Evolutionary conservation across 2,329 filamentous ascomycete species (phyloP).

Genomic region (Phaeophleospora eucalypticola): DNA sequence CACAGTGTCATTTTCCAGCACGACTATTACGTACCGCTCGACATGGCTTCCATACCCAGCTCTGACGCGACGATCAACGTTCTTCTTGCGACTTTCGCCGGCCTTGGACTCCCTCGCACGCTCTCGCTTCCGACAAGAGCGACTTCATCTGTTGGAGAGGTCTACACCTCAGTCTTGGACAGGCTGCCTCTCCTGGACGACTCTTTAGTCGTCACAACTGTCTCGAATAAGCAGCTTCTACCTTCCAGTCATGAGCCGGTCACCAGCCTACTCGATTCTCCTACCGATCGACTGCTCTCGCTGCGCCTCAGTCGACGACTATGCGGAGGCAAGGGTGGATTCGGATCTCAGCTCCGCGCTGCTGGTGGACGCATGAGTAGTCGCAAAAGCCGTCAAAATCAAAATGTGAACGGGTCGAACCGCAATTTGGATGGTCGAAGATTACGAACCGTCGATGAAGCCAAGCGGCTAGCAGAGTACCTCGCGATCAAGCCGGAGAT

Average conservation of each 20-base stretch:
- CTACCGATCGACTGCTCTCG: slow-evolving; percentile 63
- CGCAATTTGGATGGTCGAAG: slow-evolving; percentile 89
- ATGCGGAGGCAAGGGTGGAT: slow-evolving; percentile 93
- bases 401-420: slow-evolving; percentile 77
- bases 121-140: slow-evolving; percentile 69
- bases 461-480: slow-evolving; percentile 92
- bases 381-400: slow-evolving; percentile 73
- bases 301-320: slow-evolving; percentile 75
- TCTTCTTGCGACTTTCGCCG: slow-evolving; percentile 77
- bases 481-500: slow-evolving; percentile 94
- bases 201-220: slow-evolving; percentile 75
- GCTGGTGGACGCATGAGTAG: slow-evolving; percentile 97
- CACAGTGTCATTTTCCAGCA: no score
- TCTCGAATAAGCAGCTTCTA: slow-evolving; percentile 67
- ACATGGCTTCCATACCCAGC: no score
- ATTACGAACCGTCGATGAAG: slow-evolving; percentile 86
- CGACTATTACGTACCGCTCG: no score
- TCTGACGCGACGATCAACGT: slow-evolving; percentile 60
- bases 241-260: slow-evolving; percentile 53
- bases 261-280: slow-evolving; percentile 55
- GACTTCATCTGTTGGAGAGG: slow-evolving; percentile 60
- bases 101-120: slow-evolving; percentile 77
- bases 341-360: slow-evolving; percentile 92
- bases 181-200: slow-evolving; percentile 56
- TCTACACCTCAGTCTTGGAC: slow-evolving; percentile 59